phyloP scores from a whole-genome alignment of 768 basidiomycete species.

The Trametes sanguinea region DNA sequence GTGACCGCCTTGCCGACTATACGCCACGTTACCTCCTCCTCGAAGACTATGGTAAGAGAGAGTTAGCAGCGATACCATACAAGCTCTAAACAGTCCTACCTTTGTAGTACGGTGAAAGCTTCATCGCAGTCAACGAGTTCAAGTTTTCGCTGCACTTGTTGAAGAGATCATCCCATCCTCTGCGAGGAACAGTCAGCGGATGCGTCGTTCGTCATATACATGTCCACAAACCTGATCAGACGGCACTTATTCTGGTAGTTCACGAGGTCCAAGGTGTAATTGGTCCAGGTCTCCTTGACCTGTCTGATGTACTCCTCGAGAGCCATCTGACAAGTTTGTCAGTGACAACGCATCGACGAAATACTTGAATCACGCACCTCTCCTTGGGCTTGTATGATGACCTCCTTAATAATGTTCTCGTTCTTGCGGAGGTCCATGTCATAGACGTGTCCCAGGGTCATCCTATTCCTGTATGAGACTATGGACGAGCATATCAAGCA shows the following conservation, averaged over 20 bases:
- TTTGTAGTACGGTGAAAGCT: constrained; percentile 97
- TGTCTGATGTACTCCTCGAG: constrained; percentile 94
- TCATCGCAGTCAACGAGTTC: constrained; percentile 96
- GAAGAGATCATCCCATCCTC: constrained; percentile 97
- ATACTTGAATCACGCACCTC: constrained; percentile 55
- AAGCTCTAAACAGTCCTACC: constrained; percentile 45
- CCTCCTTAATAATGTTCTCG: constrained; percentile 87
- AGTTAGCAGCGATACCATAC: background rate
- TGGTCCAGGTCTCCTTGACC: constrained; percentile 97
- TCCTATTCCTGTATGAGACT: constrained; percentile 43
- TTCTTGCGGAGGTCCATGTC: constrained; percentile 96
- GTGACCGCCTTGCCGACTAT: background rate
- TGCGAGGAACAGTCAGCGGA: constrained; percentile 32
- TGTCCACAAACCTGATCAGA: constrained; percentile 67
- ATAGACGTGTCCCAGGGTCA: constrained; percentile 96
- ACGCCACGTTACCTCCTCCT: background rate
- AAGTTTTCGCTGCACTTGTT: constrained; percentile 97
- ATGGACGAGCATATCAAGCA: constrained; percentile 8
- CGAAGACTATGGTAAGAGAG: background rate
- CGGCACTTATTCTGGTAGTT: constrained; percentile 99
- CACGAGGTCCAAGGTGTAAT: constrained; percentile 91
- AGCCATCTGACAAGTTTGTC: constrained; percentile 67
- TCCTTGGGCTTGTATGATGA: constrained; percentile 96
- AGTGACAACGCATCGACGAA: constrained; percentile 9
- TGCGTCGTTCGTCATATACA: background rate